A percentile compares a stretch with the other conserved stretches of the same genome.
phyloP scores from a whole-genome alignment of 2,329 filamentous ascomycete species.

The Fusarium hainanense region DNA sequence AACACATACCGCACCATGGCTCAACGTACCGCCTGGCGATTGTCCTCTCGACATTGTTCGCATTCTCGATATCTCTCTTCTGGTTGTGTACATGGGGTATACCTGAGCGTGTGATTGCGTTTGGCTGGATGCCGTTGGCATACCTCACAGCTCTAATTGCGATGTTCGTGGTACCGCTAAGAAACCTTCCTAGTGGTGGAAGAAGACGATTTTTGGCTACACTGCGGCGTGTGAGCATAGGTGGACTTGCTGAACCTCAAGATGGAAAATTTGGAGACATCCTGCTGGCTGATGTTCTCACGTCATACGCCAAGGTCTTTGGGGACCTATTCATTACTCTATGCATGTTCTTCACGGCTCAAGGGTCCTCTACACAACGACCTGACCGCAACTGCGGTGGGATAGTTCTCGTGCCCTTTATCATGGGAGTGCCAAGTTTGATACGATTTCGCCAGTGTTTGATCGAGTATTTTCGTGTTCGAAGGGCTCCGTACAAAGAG shows the following conservation, averaged over 20 bases:
- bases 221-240: slow-evolving; percentile 81
- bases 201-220: slow-evolving; percentile 80
- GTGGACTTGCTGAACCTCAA: slow-evolving; percentile 84
- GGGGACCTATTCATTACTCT: slow-evolving; percentile 88
- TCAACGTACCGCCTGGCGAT: slow-evolving; percentile 89
- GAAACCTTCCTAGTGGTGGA: slow-evolving; percentile 74
- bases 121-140: slow-evolving; percentile 87
- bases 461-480: slow-evolving; percentile 84
- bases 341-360: slow-evolving; percentile 87
- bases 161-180: slow-evolving; percentile 78
- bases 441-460: slow-evolving; percentile 94
- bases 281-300: slow-evolving; percentile 91
- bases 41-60: slow-evolving; percentile 77
- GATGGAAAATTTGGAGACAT: slow-evolving; percentile 97
- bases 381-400: slow-evolving; percentile 88
- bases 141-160: slow-evolving; percentile 80
- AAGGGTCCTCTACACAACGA: slow-evolving; percentile 78
- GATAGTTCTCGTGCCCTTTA: slow-evolving; percentile 80
- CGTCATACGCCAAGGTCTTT: slow-evolving; percentile 92
- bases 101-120: slow-evolving; percentile 75
- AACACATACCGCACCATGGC: slow-evolving; percentile 79
- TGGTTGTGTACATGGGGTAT: slow-evolving; percentile 82
- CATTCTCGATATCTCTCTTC: slow-evolving; percentile 79
- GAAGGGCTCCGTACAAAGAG: slow-evolving; percentile 65
- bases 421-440: slow-evolving; percentile 83